These are phyloP conservation scores for Exophiala bonariae DNA, from an alignment of 2,329 filamentous ascomycete genomes.

Conservation along the genomic window DNA sequence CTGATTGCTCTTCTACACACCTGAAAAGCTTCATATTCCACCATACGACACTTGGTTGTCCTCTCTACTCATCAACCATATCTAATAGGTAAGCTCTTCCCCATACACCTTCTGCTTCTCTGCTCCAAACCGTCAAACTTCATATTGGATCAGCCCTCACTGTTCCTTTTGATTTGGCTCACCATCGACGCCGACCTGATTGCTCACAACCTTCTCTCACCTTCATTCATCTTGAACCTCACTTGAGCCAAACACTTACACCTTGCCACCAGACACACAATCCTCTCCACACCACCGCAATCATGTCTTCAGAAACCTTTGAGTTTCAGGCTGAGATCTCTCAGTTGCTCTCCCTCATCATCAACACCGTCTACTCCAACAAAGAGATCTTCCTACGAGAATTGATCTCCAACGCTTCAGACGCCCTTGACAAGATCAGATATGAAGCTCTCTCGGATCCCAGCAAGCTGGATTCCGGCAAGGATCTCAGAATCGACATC, in stretches of 20 bases:
- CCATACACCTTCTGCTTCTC: no score
- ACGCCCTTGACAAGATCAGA: conserved; percentile 99
- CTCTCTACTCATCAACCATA: no score
- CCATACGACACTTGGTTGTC: no score
- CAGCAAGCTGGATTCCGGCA: conserved; percentile 93
- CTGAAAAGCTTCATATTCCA: no score
- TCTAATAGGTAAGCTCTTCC: no score
- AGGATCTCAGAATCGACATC: conserved; percentile 98
- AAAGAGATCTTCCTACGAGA: conserved; percentile 99
- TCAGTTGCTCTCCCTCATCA: conserved; percentile 99
- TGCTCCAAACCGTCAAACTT: no score
- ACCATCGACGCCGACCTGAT: no score
- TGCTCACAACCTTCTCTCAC: no score
- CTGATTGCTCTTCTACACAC: no score
- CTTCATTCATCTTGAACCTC: no score
- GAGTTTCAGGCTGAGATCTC: conserved; percentile 99
- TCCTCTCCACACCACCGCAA: conserved; percentile 43
- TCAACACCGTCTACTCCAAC: conserved; percentile 99
- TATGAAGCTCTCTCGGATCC: conserved; percentile 98
- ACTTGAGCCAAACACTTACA: background rate
- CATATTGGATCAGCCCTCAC: no score
- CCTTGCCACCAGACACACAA: conserved; percentile 19
- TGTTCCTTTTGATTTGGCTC: no score
- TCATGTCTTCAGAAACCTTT: conserved; percentile 90
- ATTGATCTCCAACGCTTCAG: conserved; percentile 95